These are phyloP conservation scores for Geranomyces michiganensis DNA, from an alignment of 192 early-diverging fungal genomes.

Conservation along the genomic window DNA sequence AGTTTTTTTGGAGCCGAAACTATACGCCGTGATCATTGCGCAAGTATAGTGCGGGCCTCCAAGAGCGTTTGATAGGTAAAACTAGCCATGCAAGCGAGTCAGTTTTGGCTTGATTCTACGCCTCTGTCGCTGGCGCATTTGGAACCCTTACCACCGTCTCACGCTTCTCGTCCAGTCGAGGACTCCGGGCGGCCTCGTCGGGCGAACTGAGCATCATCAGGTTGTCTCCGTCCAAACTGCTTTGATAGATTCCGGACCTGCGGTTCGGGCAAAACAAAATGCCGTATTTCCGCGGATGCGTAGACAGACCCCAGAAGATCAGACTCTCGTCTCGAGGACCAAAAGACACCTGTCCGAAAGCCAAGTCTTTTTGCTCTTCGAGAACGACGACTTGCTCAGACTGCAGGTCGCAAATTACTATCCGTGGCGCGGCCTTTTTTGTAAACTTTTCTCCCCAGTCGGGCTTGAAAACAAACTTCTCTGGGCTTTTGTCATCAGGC, in stretches of 20 bases:
- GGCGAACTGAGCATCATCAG: conserved; percentile 32
- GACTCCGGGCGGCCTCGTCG: conserved; percentile 57
- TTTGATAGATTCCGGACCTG: conserved; percentile 57
- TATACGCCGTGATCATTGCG: conserved; percentile 48
- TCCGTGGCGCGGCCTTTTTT: conserved; percentile 58
- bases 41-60: conserved; percentile 75
- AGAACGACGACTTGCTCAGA: conserved; percentile 10
- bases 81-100: no score
- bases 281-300: conserved; percentile 46
- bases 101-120: no score
- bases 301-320: conserved; percentile 69
- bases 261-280: conserved; percentile 10
- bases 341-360: conserved; percentile 44
- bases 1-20: conserved; percentile 34
- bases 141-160: no score
- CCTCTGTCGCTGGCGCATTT: no score
- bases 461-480: conserved; percentile 49
- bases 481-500: conserved; percentile 40
- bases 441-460: conserved; percentile 75
- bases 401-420: conserved; percentile 62
- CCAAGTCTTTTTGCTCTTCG: conserved; percentile 16
- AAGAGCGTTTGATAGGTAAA: conserved; percentile 63
- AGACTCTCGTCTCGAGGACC: conserved; percentile 46
- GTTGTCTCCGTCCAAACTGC: conserved; percentile 48
- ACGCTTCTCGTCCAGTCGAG: conserved; percentile 60